Base-by-base conservation (phyloP, 1,284 basidiomycete genomes). In the Testicularia cyperi region DNA sequence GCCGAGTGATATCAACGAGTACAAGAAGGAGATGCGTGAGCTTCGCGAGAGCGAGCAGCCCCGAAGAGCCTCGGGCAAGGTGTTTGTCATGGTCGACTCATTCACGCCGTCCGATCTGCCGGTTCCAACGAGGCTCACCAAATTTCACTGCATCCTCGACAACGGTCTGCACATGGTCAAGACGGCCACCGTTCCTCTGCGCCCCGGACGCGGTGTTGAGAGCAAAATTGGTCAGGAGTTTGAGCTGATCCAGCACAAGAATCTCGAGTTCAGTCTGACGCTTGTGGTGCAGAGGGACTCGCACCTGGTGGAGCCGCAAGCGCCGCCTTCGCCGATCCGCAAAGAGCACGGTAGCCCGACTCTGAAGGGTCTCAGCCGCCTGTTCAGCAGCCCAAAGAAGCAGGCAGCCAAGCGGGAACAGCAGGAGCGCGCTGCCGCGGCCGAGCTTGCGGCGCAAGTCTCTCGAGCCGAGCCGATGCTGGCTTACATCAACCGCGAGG, bases 81-180 rank as follows among this genome's bases (percentile, higher is more conserved):
- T 96, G 20, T 98, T 97, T 72, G 89, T 98, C 43, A 87, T 88
- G 42, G 65, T 76, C 19, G 74, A 76, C 44, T 65, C 70, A 6
- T 75, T 75, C 42, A 71, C 54, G 6, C 71, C 73, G 0, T 42
- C 45, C n/a, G 42, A 49, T 19, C 56, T 75, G 20, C 65, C 68
- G 6, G 44, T 76, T 12, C 68, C 72, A 5, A 42, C 47, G 16
- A 37, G 88, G 57, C 79, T 83, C 0, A 92, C 92, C 0, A 81
- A 80, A 25, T 82, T 96, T 65, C 86, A 86, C n/a, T 89, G 90
- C 73, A 91, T 90, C 0, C 81, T 98, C 49, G 94, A 96, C 79
- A 97, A 97, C 68, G 92, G 92, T 7, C 91, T 95, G 47, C 92
- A 97, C 78, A 92, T 88, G 64, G 94, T 98, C 44, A 90, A 89